Evolutionary conservation across 1,284 basidiomycete species (phyloP).

Genomic region (Apiotrichum akiyoshidainum): DNA sequence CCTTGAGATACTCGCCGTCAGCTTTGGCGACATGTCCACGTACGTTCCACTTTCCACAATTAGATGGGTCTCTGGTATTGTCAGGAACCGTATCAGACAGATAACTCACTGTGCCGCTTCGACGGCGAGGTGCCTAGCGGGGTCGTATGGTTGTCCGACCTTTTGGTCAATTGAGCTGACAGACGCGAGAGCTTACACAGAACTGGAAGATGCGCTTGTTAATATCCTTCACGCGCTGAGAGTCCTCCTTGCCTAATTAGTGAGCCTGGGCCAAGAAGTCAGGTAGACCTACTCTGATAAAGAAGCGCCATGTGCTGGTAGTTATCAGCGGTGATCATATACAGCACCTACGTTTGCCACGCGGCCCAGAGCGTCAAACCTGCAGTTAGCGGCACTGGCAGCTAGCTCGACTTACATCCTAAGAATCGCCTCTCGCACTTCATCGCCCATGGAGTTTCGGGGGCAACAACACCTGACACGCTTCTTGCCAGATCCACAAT

Average conservation of each 20-base stretch:
- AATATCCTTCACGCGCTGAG: conserved; percentile 27
- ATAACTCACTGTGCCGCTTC: conserved; percentile 35
- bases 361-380: conserved; percentile 41
- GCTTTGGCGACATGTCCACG: conserved; percentile 5
- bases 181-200: conserved; percentile 45
- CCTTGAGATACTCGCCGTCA: conserved; percentile 45
- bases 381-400: conserved; percentile 15
- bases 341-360: conserved; percentile 42
- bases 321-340: neutral
- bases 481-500: conserved; percentile 38
- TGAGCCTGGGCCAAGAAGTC: neutral
- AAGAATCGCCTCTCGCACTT: conserved; percentile 27
- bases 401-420: conserved; percentile 32
- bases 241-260: conserved; percentile 32
- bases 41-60: conserved; percentile 56
- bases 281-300: conserved; percentile 32
- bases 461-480: conserved; percentile 28
- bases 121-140: conserved; percentile 23
- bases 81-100: neutral
- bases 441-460: conserved; percentile 30
- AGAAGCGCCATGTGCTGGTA: conserved; percentile 45
- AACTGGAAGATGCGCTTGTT: conserved; percentile 37
- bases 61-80: conserved; percentile 39
- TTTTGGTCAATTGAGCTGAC: conserved; percentile 17
- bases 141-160: conserved; percentile 33